Evolutionary conservation across 176 grass and related monocot species (phyloP).

Genomic region (Rhynchospora pubera): DNA sequence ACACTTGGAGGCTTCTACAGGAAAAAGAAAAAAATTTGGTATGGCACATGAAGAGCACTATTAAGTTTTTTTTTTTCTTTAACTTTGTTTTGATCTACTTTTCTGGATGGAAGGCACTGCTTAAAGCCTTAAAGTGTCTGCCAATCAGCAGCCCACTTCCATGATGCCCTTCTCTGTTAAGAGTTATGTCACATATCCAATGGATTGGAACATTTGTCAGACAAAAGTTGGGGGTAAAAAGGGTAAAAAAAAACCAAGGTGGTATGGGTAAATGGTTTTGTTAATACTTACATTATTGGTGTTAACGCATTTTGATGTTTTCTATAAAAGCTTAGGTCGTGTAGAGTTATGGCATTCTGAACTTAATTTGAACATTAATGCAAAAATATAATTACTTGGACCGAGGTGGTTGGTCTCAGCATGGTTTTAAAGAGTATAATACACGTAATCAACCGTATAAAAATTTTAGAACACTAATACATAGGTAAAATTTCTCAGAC

Average conservation of each 20-base stretch:
- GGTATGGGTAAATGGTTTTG: conserved; percentile 11
- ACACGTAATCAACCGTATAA: neutral
- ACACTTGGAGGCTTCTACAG: neutral
- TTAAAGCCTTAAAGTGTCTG: conserved; percentile 32
- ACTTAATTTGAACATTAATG: neutral
- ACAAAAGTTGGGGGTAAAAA: neutral
- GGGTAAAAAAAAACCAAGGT: too few species aligned
- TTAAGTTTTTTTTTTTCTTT: neutral
- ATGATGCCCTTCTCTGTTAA: neutral
- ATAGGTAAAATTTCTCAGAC: neutral
- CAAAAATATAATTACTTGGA: neutral
- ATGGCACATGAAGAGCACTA: conserved; percentile 11
- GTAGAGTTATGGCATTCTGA: conserved; percentile 16
- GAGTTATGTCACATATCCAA: neutral
- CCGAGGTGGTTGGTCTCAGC: conserved; percentile 5
- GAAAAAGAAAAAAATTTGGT: neutral
- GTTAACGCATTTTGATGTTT: conserved; percentile 15
- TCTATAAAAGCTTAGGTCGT: conserved; percentile 8
- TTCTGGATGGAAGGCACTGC: conserved; percentile 19
- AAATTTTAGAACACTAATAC: neutral
- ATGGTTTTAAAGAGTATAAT: neutral
- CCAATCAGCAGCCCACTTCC: conserved; percentile 14
- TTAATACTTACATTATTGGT: conserved; percentile 15
- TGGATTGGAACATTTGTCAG: neutral
- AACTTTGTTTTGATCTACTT: conserved; percentile 16